These are phyloP conservation scores for Gnomoniopsis smithogilvyi DNA, from an alignment of 2,329 filamentous ascomycete genomes.

Conservation along the genomic window DNA sequence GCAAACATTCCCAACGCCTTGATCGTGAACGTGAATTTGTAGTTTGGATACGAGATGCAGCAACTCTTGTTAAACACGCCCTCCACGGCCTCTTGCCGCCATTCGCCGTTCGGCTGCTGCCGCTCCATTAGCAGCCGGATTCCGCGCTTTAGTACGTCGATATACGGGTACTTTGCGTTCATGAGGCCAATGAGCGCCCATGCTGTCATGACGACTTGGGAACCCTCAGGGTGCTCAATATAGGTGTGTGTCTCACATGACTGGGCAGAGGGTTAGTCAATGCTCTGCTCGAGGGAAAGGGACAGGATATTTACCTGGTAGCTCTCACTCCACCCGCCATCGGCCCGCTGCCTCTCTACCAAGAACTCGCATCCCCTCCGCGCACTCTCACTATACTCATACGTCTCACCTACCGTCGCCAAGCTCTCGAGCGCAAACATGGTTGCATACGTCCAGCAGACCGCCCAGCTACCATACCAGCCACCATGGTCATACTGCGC, in stretches of 20 bases:
- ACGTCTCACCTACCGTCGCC: conserved; percentile 76
- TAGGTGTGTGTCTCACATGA: conserved; percentile 77
- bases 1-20: conserved; percentile 92
- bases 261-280: conserved; percentile 31
- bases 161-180: conserved; percentile 77
- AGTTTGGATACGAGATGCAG: conserved; percentile 99
- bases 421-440: conserved; percentile 96
- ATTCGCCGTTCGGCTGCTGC: conserved; percentile 87
- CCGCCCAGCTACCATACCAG: conserved; percentile 98
- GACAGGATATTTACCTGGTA: conserved; percentile 58
- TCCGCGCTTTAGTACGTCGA: conserved; percentile 68
- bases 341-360: conserved; percentile 75
- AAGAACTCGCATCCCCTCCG: conserved; percentile 82
- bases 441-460: conserved; percentile 95
- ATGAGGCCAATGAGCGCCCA: conserved; percentile 84
- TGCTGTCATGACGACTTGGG: conserved; percentile 90
- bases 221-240: conserved; percentile 68
- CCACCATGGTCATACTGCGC: conserved; percentile 79
- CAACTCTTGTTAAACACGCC: conserved; percentile 99
- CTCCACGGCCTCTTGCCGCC: conserved; percentile 93
- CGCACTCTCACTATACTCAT: conserved; percentile 67
- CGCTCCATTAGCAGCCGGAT: conserved; percentile 79
- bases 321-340: conserved; percentile 96
- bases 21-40: conserved; percentile 94
- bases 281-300: background rate